Base-by-base conservation (phyloP, 371 early-diverging fungal species). In the Apophysomyces sp. region DNA sequence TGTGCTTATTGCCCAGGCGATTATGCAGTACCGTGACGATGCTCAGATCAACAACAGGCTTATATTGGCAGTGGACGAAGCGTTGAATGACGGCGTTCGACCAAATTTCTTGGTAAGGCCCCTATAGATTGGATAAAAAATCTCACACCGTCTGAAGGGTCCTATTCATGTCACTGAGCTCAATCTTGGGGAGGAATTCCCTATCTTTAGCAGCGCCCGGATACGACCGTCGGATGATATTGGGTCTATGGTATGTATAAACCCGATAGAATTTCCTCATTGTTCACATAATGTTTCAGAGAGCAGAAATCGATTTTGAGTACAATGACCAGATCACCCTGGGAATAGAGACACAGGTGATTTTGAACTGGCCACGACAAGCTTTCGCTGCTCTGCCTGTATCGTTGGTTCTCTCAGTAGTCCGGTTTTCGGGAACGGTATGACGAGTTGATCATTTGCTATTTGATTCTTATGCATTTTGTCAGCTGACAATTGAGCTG, bases 361-460 rank as follows among this genome's bases (percentile, higher is more conserved):
- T 96, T 28, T 79, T 96, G 51, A 96, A 96, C 68, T 95, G 95
- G 95, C 97, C 96, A 1, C 86, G 86, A 37, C 81, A 88, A 15
- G 75, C 82, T 39, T 89, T 93, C 64, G 98, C 98, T 0, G 94
- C 95, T 6, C 74, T 98, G 26, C 98, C 98, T 4, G 86, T 98
- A 5, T 90, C 95, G 0, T 78, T 98, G 32, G 77, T 86, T 0
- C 71, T 96, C 4, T 90, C 93, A 12, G 86, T 96, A 24, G 85
- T 91, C 41, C 84, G 90, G 66, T 94, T 97, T 67, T 87, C 91
- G 7, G 96, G 94, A 58, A 96, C 94, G 29, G 89, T 94, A 78
- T 72, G 75, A 31, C 27, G 64, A 16, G 15, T 2, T 51, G n/a
- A 30, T 39, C 8, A 24, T 15, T 40, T 51, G 37, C 3, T 27